Evolutionary conservation across 768 basidiomycete species (phyloP), one percentile per base, ranked within the genome.

Genomic region (Mycena sanguinolenta): DNA sequence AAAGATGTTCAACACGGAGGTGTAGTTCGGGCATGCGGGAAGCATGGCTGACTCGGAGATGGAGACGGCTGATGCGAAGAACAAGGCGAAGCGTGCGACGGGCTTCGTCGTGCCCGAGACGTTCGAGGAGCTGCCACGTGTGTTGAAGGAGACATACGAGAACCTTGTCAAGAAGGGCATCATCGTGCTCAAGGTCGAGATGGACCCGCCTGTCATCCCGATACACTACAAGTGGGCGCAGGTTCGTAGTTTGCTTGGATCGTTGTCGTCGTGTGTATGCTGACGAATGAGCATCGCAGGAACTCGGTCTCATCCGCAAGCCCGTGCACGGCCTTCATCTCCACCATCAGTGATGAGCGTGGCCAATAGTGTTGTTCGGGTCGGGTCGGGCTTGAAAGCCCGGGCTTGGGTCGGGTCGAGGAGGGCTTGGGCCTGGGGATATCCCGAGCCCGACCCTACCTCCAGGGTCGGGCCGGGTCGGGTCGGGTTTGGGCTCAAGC

Each of bases 161-260:
- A 82, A 79, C 63, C 93, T 99, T 73, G 92, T 98, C 65, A 78
- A 81, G 69, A 81, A 76, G 54, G 95, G 96, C 38, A 77, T 82
- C 34, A 89, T 99, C 80, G 80, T 84, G 39, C 91, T 90, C 73
- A 86, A 91, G 85, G 75, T 82, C 42, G 97, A 99, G 86, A 85
- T 91, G 63, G 94, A 96, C 27, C 96, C 97, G 6, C 97, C 97
- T 13, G 91, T 94, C 67, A 98, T 99, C 79, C 97, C 97, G n/a
- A 98, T 99, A 95, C 97, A 99, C 84, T 99, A 98, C 91, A 98
- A 99, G 87, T 98, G 97, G 97, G 97, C 97, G 39, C 95, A 97
- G 84, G 82, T 81, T 44, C 23, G 76, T 69, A 21, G 25, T 61
- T 38, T 65, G 13, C 25, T 27, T n/a, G n/a, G 21, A 30, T 32